Percentiles rank a stretch among this genome's conserved stretches.
Evolutionary conservation across 2,329 filamentous ascomycete genomes (phyloP).

Genomic region (Aspergillus sp.): DNA sequence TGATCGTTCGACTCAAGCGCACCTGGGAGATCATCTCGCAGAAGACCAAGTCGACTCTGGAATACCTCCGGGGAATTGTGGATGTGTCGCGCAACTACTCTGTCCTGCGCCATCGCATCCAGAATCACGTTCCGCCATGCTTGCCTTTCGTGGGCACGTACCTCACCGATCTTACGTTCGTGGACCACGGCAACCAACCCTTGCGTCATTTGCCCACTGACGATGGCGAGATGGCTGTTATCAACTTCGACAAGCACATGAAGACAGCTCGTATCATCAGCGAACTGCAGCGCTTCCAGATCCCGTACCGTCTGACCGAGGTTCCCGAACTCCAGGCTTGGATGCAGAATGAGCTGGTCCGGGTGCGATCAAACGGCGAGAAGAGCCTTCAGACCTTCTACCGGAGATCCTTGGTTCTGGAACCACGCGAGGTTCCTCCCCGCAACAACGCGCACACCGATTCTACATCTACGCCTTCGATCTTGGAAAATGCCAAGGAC

Average conservation of each 20-base stretch:
- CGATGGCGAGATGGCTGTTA: constrained; percentile 64
- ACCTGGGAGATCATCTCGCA: constrained; percentile 86
- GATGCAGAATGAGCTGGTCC: constrained; percentile 73
- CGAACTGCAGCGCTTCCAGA: constrained; percentile 92
- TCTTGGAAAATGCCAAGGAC: constrained; percentile 39
- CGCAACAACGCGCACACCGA: constrained; percentile 17
- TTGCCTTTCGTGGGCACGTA: constrained; percentile 95
- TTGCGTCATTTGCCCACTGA: constrained; percentile 67
- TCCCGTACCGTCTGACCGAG: constrained; percentile 77
- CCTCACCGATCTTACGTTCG: constrained; percentile 90
- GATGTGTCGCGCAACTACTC: constrained; percentile 90
- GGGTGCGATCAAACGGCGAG: constrained; percentile 61
- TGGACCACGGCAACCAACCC: constrained; percentile 86
- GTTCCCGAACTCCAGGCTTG: constrained; percentile 87
- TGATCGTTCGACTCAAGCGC: constrained; percentile 76
- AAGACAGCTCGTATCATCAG: constrained; percentile 93
- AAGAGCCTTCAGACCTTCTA: constrained; percentile 64
- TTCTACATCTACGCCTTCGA: constrained; percentile 20
- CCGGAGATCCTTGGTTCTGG: constrained; percentile 74
- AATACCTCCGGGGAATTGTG: constrained; percentile 73
- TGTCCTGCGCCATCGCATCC: constrained; percentile 71
- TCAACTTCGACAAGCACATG: constrained; percentile 97
- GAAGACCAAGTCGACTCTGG: constrained; percentile 74
- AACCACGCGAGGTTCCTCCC: constrained; percentile 50
- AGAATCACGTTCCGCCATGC: constrained; percentile 83